phyloP scores from a whole-genome alignment of 768 basidiomycete genomes.

The Kwoniella mangroviensis region DNA sequence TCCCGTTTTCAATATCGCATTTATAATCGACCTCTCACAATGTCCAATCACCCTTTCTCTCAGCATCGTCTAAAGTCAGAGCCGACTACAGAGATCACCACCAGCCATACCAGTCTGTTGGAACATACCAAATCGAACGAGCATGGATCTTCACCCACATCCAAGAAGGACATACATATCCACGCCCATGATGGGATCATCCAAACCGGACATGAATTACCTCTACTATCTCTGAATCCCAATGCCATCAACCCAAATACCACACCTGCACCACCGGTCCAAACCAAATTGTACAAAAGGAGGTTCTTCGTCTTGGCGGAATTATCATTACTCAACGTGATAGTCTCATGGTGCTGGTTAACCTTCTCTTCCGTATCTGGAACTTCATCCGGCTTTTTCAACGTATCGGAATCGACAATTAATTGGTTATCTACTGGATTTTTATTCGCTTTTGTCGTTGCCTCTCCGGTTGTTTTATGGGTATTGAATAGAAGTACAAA shows the following conservation, averaged over 20 bases:
- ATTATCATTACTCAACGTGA: conserved; percentile 18
- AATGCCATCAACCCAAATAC: not conserved
- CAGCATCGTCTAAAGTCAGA: not conserved
- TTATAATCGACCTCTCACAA: too few species aligned
- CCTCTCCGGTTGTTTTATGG: conserved; percentile 7
- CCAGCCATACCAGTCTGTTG: not conserved
- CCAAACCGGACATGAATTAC: not conserved
- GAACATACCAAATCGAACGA: not conserved
- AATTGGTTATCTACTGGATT: conserved; percentile 27
- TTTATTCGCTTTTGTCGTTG: conserved; percentile 20
- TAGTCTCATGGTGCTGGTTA: conserved; percentile 27
- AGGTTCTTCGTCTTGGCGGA: conserved; percentile 4
- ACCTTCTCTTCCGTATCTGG: conserved; percentile 17
- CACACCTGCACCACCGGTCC: not conserved
- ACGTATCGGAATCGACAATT: conserved; percentile 1
- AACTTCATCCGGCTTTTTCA: conserved; percentile 10
- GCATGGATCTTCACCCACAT: not conserved
- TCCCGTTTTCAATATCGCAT: too few species aligned
- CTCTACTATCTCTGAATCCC: not conserved
- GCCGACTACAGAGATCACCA: not conserved
- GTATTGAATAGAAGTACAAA: conserved; percentile 10
- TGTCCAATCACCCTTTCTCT: not conserved
- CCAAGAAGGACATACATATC: conserved; percentile 7
- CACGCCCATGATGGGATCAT: not conserved
- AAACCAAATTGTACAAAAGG: conserved; percentile 15